These are phyloP conservation scores for Polyporus arcularius DNA, from an alignment of 768 basidiomycete species.

Conservation along the genomic window DNA sequence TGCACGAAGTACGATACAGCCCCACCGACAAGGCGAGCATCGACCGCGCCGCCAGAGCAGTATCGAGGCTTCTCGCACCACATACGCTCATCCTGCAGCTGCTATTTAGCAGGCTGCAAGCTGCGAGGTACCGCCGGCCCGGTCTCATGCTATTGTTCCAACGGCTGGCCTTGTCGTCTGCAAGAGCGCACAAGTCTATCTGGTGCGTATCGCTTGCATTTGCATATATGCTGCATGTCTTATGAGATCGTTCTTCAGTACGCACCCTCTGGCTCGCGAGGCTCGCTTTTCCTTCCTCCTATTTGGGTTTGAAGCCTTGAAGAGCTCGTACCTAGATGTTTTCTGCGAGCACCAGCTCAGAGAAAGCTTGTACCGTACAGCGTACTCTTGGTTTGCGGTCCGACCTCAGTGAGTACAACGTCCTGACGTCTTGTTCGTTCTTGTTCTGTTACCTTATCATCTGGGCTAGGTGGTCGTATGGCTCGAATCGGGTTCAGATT, in stretches of 20 bases:
- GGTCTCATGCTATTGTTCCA: slow-evolving; percentile 86
- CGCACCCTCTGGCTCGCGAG: slow-evolving; percentile 90
- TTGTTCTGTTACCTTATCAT: background rate
- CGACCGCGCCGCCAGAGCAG: slow-evolving; percentile 67
- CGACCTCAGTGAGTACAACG: slow-evolving; percentile 75
- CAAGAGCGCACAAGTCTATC: slow-evolving; percentile 64
- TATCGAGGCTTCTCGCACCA: slow-evolving; percentile 76
- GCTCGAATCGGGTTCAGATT: slow-evolving; percentile 90
- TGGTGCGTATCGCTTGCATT: slow-evolving; percentile 53
- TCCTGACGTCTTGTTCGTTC: background rate
- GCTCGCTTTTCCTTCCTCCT: slow-evolving; percentile 86
- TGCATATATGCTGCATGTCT: background rate
- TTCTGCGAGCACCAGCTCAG: slow-evolving; percentile 78
- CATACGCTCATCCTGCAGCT: slow-evolving; percentile 86
- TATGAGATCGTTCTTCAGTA: slow-evolving; percentile 46
- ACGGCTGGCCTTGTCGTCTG: slow-evolving; percentile 81
- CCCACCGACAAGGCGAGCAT: slow-evolving; percentile 88
- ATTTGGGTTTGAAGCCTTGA: slow-evolving; percentile 91
- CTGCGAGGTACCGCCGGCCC: slow-evolving; percentile 84
- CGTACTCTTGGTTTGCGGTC: slow-evolving; percentile 91
- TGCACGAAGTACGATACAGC: slow-evolving; percentile 80
- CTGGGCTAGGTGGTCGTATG: slow-evolving; percentile 83
- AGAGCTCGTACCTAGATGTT: slow-evolving; percentile 83
- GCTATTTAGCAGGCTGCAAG: slow-evolving; percentile 89
- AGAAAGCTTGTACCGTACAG: slow-evolving; percentile 73